phyloP scores from a whole-genome alignment of 306 rosid species.

The Pueraria montana region DNA sequence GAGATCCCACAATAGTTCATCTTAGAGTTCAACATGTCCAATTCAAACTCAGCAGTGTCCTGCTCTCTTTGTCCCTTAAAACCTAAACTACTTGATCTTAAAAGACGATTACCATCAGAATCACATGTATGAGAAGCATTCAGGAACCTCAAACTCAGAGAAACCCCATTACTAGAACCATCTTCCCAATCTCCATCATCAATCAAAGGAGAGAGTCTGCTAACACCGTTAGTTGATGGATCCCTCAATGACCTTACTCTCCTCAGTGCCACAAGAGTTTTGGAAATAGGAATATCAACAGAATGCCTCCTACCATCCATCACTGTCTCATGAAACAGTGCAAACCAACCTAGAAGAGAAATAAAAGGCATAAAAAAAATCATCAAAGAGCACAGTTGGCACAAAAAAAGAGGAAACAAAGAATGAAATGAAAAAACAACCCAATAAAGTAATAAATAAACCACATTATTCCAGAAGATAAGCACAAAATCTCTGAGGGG shows the following conservation, averaged over 20 bases:
- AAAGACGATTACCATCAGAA: slow-evolving; percentile 46
- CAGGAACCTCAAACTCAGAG: slow-evolving; percentile 61
- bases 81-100: slow-evolving; percentile 53
- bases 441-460: slow-evolving; percentile 26
- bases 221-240: slow-evolving; percentile 80
- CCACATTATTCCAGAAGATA: slow-evolving; percentile 34
- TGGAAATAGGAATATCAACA: slow-evolving; percentile 87
- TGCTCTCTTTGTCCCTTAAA: slow-evolving; percentile 49
- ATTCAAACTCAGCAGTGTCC: slow-evolving; percentile 53
- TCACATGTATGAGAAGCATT: slow-evolving; percentile 59
- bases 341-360: slow-evolving; percentile 48
- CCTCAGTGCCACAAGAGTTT: slow-evolving; percentile 78
- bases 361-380: background rate
- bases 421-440: background rate
- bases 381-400: background rate
- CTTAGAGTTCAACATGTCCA: slow-evolving; percentile 50
- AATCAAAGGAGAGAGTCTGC: slow-evolving; percentile 68
- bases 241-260: slow-evolving; percentile 94
- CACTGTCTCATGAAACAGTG: slow-evolving; percentile 43
- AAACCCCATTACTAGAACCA: slow-evolving; percentile 65
- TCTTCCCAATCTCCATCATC: slow-evolving; percentile 82
- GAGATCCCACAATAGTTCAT: slow-evolving; percentile 44
- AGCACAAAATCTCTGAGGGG: background rate
- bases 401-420: background rate
- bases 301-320: slow-evolving; percentile 93